Evolutionary conservation across 2,329 filamentous ascomycete genomes (phyloP), one percentile per base, ranked within the genome.

Genomic region (Venturia pyrina): DNA sequence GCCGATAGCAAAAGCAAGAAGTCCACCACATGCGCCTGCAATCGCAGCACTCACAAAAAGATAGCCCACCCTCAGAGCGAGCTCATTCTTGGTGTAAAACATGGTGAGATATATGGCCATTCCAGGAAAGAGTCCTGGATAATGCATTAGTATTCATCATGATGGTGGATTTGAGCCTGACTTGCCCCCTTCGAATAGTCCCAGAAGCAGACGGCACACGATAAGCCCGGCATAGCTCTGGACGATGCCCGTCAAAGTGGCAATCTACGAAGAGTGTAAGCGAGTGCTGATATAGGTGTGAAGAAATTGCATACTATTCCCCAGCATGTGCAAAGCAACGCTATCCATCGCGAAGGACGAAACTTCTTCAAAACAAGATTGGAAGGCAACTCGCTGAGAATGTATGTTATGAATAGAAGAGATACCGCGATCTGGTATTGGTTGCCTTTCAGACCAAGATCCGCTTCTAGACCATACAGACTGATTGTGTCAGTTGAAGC

Each of bases 71-170:
- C 89, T 85, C 53, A 91, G 76, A 5, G 88, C 89, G 1, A 91
- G 82, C 75, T 92, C 89, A 37, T 82, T 81, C 71, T 88, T 89
- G 60, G 85, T 89, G 77, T 92, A 92, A 79, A 90, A 91, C 69
- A 91, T 83, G 0, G 89, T 91, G 21, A 92, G 80, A 70, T 90
- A 90, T 21, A 88, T 76, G 5, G 84, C 86, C 69, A 89, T 76
- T 0, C 88, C 88, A 0, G 89, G 88, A 69, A 90, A 90, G 0
- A 90, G 46, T 11, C 41, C 37, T 46, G 37, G 19, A 11, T n/a
- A 2, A 19, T 32, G 13, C 24, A 15, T 62, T 13, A 62, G 37
- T 13, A 41, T 43, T 10, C 11, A 10, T 5, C 5, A 3, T 6
- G 40, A 4, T 15, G 13, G 15, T 2, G n/a, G 28, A 7, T 21